Evolutionary conservation across 2,329 filamentous ascomycete species (phyloP).

Genomic region (Exophiala calicioides): DNA sequence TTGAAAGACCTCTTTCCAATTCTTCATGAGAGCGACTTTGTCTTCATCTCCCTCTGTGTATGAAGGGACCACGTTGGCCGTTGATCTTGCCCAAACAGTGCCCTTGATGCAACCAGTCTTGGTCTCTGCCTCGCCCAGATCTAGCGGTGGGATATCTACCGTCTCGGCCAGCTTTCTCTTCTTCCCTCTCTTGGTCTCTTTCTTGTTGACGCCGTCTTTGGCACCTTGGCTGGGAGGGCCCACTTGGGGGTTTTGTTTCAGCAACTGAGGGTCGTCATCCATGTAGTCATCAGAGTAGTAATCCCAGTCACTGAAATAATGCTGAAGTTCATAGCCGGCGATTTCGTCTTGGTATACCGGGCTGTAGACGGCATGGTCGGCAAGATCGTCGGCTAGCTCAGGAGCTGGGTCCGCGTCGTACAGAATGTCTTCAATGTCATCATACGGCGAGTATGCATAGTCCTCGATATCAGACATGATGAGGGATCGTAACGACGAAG

Average conservation of each 20-base stretch:
- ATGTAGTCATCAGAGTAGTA: constrained; percentile 49
- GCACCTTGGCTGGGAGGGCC: constrained; percentile 12
- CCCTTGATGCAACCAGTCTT: constrained; percentile 37
- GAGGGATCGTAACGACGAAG: no score
- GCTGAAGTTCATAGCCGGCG: constrained; percentile 39
- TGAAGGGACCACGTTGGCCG: constrained; percentile 34
- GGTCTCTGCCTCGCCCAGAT: constrained; percentile 22
- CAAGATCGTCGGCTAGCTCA: constrained; percentile 42
- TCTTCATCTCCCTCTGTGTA: constrained; percentile 44
- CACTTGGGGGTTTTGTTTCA: constrained; percentile 25
- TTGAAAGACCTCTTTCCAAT: constrained; percentile 48
- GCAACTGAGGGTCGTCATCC: constrained; percentile 44
- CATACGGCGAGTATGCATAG: constrained; percentile 29
- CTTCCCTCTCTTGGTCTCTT: constrained; percentile 25
- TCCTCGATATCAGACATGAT: constrained; percentile 31
- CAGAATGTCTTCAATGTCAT: constrained; percentile 30
- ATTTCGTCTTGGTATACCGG: constrained; percentile 44
- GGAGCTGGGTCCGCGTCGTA: constrained; percentile 29
- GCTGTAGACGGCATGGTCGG: constrained; percentile 43
- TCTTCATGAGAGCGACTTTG: constrained; percentile 46
- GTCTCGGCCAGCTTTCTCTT: constrained; percentile 31
- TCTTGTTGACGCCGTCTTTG: constrained; percentile 12
- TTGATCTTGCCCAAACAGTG: constrained; percentile 42
- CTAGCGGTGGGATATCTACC: constrained; percentile 18
- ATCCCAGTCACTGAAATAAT: constrained; percentile 48